phyloP scores from a whole-genome alignment of 1,284 basidiomycete species.

The Blastosporella zonata region DNA sequence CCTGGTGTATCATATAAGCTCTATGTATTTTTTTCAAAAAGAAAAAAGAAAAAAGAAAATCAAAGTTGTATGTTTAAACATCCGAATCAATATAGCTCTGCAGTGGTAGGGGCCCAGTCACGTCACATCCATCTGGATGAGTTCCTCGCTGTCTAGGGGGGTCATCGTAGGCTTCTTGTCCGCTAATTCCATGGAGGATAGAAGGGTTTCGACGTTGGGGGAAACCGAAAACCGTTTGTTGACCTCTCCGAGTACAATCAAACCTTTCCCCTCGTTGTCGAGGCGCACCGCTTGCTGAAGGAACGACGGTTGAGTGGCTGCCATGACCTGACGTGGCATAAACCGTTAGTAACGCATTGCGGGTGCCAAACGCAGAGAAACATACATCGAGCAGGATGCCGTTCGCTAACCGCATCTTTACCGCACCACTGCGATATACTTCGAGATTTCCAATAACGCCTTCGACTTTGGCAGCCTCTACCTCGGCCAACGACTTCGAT shows the following conservation, averaged over 20 bases:
- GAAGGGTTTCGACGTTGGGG: conserved; percentile 78
- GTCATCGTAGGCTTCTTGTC: conserved; percentile 32
- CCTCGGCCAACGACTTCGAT: conserved; percentile 28
- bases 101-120: too few relatives aligned
- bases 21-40: neutral
- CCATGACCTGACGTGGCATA: conserved; percentile 62
- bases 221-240: conserved; percentile 84
- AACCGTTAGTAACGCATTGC: conserved; percentile 8
- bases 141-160: conserved; percentile 40
- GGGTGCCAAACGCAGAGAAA: conserved; percentile 11
- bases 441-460: conserved; percentile 82
- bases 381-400: conserved; percentile 81
- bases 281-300: conserved; percentile 84
- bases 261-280: conserved; percentile 54
- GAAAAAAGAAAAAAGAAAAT: too few relatives aligned
- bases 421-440: conserved; percentile 80
- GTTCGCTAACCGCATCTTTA: conserved; percentile 81
- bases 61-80: too few relatives aligned
- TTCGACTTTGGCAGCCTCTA: conserved; percentile 46
- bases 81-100: too few relatives aligned
- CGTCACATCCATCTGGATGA: conserved; percentile 58
- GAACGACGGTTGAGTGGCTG: conserved; percentile 86
- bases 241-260: conserved; percentile 81
- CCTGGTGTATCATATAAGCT: neutral
- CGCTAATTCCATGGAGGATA: conserved; percentile 66